Evolutionary conservation across 257 asterid genomes (phyloP), one percentile per base, ranked within the genome.

Genomic region (Marsdenia floribunda): DNA sequence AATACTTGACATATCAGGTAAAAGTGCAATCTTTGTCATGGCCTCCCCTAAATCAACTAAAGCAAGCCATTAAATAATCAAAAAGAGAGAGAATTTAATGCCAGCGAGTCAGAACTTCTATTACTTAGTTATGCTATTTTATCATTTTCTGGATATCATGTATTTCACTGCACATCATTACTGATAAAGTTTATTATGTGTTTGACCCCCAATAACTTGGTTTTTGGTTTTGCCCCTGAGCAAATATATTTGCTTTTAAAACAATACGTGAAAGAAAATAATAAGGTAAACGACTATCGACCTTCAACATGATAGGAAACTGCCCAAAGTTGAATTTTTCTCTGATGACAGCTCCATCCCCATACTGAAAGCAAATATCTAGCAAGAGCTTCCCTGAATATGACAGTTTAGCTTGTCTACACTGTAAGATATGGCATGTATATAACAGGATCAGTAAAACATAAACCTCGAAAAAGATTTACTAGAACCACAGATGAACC

Each of bases 281-380:
- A 42, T 18, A 61, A 40, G 49, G 18, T 3, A 63, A 67, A 53
- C 65, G 2, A 70, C 49, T 61, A 63, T 72, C 69, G 67, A 89
- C 99, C 98, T 90, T 92, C 78, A 95, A 85, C 99, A 95, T 95
- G 78, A 95, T 78, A 21, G 99, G 99, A 37, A 95, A 82, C 81
- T 80, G 91, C 61, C 99, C 99, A 58, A 95, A 77, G 83, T 76
- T 79, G 75, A 82, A 59, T 71, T 78, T 87, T 47, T 89, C 93
- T 84, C 95, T 84, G 10, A 95, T 73, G 53, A 64, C 61, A 53
- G 77, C 87, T 71, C 93, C 96, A n/a, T 82, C 89, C 40, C 75
- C 90, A 75, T 87, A 90, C 77, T 95, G 98, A 69, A 86, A 81
- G 73, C 75, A 76, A 71, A 90, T 29, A 68, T 90, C 88, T 77